Evolutionary conservation across 2,329 filamentous ascomycete species (phyloP).

Genomic region (Pestalotiopsis sp.): DNA sequence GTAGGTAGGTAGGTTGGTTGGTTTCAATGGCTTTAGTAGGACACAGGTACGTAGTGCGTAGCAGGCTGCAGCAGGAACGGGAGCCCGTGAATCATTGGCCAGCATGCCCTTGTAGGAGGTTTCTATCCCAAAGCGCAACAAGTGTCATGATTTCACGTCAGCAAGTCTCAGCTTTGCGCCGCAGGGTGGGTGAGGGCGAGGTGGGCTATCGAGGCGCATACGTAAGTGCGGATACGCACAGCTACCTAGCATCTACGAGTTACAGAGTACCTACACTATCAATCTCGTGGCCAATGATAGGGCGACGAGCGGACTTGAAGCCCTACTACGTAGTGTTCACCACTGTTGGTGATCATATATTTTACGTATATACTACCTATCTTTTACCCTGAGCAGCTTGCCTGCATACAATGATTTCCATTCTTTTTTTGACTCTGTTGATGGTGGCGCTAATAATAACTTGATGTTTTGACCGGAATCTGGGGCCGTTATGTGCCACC

Average conservation of each 20-base stretch:
- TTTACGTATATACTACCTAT: too few species aligned
- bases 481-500: too few species aligned
- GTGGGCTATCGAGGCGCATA: background rate
- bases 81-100: background rate
- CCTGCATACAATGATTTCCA: too few species aligned
- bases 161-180: slow-evolving; percentile 13
- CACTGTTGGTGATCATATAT: too few species aligned
- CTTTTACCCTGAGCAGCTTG: too few species aligned
- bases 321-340: too few species aligned
- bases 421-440: too few species aligned
- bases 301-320: background rate
- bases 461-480: too few species aligned
- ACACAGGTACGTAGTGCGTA: background rate
- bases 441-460: too few species aligned
- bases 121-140: background rate
- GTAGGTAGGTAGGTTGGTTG: background rate
- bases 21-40: background rate
- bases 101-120: background rate
- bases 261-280: background rate
- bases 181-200: background rate
- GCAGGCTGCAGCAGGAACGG: background rate
- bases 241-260: background rate
- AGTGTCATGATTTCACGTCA: slow-evolving; percentile 11
- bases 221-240: slow-evolving; percentile 8
- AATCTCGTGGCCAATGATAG: background rate